Percentiles rank a stretch among this genome's conserved stretches.
phyloP scores from a whole-genome alignment of 2,329 filamentous ascomycete species.

The Chaetomium strumarium region DNA sequence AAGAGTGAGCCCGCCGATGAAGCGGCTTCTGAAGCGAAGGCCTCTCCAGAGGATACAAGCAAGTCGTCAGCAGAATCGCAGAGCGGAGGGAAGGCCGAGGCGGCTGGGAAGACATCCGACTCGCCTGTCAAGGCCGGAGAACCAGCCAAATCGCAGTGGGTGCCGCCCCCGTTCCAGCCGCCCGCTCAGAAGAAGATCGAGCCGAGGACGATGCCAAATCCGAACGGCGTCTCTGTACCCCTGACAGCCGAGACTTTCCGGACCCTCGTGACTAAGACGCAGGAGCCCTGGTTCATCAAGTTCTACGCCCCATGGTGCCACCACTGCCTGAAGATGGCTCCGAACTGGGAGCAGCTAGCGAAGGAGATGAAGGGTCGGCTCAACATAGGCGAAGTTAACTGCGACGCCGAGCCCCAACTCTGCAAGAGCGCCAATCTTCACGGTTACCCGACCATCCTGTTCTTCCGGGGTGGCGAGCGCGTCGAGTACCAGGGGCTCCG shows the following conservation, averaged over 20 bases:
- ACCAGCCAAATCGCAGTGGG: constrained; percentile 27
- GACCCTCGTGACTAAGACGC: constrained; percentile 73
- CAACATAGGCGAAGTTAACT: constrained; percentile 95
- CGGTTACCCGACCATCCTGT: constrained; percentile 83
- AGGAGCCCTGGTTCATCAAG: constrained; percentile 97
- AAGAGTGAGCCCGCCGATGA: neutral
- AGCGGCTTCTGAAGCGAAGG: constrained; percentile 3
- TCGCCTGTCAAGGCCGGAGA: constrained; percentile 23
- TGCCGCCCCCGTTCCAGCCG: constrained; percentile 17
- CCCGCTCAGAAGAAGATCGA: constrained; percentile 43
- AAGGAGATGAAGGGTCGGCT: constrained; percentile 86
- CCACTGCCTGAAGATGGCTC: constrained; percentile 89
- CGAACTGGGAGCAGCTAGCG: constrained; percentile 82
- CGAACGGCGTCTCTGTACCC: constrained; percentile 65
- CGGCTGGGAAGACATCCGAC: neutral
- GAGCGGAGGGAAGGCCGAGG: neutral
- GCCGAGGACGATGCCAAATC: constrained; percentile 60
- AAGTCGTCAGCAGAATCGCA: neutral
- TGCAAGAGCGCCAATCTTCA: constrained; percentile 82
- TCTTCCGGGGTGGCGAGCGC: constrained; percentile 86
- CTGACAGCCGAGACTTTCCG: constrained; percentile 84
- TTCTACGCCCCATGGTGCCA: constrained; percentile 98
- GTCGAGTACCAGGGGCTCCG: constrained; percentile 91
- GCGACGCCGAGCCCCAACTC: constrained; percentile 75
- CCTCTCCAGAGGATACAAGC: neutral